Conservation (phyloP, 768 basidiomycete species). For the Kwoniella mangroviensis region DNA sequence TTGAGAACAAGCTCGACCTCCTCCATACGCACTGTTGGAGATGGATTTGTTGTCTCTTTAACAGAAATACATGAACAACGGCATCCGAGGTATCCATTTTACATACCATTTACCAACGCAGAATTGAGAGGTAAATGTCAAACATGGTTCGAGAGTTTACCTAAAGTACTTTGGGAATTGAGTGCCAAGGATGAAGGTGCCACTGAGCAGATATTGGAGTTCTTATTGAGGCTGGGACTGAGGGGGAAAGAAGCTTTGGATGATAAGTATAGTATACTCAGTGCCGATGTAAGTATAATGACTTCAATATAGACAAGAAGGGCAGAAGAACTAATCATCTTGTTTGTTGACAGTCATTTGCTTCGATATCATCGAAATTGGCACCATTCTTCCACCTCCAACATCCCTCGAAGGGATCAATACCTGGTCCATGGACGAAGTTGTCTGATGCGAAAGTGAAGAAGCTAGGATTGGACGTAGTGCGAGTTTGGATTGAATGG, state of each 20-base stretch:
- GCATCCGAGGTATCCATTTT: conserved; percentile 48
- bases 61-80: conserved; percentile 65
- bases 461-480: conserved; percentile 71
- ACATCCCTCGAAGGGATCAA: conserved; percentile 73
- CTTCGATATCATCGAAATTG: conserved; percentile 66
- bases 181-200: conserved; percentile 65
- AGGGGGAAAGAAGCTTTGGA: conserved; percentile 36
- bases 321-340: neutral
- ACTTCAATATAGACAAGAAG: neutral
- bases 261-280: conserved; percentile 18
- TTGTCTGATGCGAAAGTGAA: conserved; percentile 61
- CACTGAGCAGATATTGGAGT: conserved; percentile 67
- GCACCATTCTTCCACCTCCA: conserved; percentile 77
- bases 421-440: conserved; percentile 77
- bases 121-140: conserved; percentile 42
- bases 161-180: conserved; percentile 83
- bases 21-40: conserved; percentile 68
- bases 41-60: conserved; percentile 76
- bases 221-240: conserved; percentile 62
- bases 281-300: conserved; percentile 9
- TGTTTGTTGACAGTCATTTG: conserved; percentile 60
- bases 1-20: conserved; percentile 66
- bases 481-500: conserved; percentile 41
- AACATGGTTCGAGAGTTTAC: conserved; percentile 76
- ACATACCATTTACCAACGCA: conserved; percentile 29